phyloP scores from a whole-genome alignment of 495 filamentous ascomycete species.

The Aspergillus incahuasiensis region DNA sequence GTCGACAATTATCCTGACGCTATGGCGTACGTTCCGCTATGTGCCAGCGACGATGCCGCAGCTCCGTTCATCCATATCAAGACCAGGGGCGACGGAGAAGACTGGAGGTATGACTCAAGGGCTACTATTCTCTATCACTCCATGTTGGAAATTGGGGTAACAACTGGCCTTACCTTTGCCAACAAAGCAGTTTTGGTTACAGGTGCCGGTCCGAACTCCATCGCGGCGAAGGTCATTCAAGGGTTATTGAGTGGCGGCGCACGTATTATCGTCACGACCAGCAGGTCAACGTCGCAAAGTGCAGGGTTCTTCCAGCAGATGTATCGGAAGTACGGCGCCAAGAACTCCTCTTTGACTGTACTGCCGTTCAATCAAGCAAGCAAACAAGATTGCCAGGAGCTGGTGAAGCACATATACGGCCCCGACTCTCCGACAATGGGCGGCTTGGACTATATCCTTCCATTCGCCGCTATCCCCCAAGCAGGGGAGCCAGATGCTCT shows the following conservation, averaged over 20 bases:
- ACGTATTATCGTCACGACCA: slow-evolving; percentile 91
- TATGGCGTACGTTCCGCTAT: slow-evolving; percentile 1
- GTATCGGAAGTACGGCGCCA: slow-evolving; percentile 85
- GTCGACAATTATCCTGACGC: slow-evolving; percentile 11
- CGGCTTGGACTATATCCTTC: slow-evolving; percentile 93
- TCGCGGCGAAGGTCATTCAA: slow-evolving; percentile 93
- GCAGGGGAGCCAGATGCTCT: slow-evolving; percentile 87
- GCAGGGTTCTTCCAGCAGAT: slow-evolving; percentile 97
- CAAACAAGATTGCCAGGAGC: slow-evolving; percentile 88
- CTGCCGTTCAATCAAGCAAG: slow-evolving; percentile 98
- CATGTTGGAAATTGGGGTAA: slow-evolving; percentile 10
- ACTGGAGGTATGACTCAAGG: slow-evolving; percentile 94
- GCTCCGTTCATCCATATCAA: slow-evolving; percentile 97
- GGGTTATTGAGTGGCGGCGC: slow-evolving; percentile 94
- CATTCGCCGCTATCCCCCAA: slow-evolving; percentile 95
- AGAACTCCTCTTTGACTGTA: slow-evolving; percentile 88
- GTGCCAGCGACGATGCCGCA: slow-evolving; percentile 39
- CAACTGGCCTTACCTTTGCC: slow-evolving; percentile 17
- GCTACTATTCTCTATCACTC: slow-evolving; percentile 16
- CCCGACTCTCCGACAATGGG: slow-evolving; percentile 86
- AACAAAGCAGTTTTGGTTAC: slow-evolving; percentile 97
- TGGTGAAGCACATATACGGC: slow-evolving; percentile 95
- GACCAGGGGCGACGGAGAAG: slow-evolving; percentile 59
- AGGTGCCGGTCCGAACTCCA: slow-evolving; percentile 93
- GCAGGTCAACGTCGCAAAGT: slow-evolving; percentile 87